phyloP scores from a whole-genome alignment of 352 stramenopile species.

The Pythium pyrilobum region DNA sequence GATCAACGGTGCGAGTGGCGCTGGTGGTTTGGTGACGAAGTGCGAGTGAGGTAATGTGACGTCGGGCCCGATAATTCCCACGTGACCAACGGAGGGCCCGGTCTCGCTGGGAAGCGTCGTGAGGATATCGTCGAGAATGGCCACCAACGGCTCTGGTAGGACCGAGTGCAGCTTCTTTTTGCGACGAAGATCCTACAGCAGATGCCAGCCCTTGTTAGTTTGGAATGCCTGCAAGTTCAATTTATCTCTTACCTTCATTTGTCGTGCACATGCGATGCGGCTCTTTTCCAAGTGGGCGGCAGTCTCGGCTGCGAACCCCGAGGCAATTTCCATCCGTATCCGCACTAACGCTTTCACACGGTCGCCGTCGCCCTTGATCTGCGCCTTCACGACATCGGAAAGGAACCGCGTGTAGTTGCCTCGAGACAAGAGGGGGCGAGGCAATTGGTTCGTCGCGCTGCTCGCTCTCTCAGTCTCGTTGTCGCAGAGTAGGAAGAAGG shows the following conservation, averaged over 20 bases:
- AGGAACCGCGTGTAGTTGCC: slow-evolving; percentile 11
- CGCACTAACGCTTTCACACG: slow-evolving; percentile 9
- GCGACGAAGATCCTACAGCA: too few species aligned
- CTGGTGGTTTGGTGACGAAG: too few species aligned
- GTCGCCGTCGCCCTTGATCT: neutral
- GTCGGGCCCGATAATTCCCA: too few species aligned
- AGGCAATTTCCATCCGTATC: slow-evolving; percentile 5
- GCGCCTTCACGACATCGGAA: neutral
- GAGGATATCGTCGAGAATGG: neutral
- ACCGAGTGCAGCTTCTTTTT: neutral
- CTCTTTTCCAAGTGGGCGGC: neutral
- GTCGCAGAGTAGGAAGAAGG: slow-evolving; percentile 34
- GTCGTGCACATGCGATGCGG: neutral
- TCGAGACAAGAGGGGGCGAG: neutral
- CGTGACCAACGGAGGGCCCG: too few species aligned
- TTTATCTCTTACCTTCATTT: slow-evolving; percentile 2
- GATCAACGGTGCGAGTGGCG: slow-evolving; percentile 9
- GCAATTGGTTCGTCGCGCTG: neutral
- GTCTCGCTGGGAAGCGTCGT: too few species aligned
- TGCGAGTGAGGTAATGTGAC: too few species aligned
- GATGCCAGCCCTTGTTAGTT: too few species aligned
- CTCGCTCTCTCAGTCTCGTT: neutral
- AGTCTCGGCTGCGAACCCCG: neutral
- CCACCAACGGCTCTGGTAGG: neutral
- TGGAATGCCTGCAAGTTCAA: neutral